These are phyloP conservation scores for Luffa acutangula DNA, from an alignment of 306 rosid genomes.

Conservation along the genomic window DNA sequence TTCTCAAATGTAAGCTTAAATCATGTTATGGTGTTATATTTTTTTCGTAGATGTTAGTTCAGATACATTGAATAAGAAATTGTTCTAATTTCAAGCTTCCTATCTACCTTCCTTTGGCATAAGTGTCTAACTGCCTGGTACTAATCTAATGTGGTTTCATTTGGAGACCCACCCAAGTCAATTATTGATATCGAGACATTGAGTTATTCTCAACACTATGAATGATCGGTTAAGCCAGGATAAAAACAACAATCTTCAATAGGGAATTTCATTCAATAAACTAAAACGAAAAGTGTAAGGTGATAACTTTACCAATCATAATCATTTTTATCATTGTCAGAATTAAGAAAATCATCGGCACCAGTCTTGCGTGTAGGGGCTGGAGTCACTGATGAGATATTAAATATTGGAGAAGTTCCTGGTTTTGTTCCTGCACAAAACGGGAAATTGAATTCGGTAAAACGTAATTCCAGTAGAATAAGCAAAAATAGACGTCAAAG, in stretches of 20 bases:
- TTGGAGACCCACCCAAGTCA: not conserved
- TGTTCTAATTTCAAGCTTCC: not conserved
- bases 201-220: not conserved
- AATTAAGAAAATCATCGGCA: conserved; percentile 57
- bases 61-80: not conserved
- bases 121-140: not conserved
- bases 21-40: not conserved
- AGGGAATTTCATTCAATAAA: not conserved
- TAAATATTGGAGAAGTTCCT: conserved; percentile 39
- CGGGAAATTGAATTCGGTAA: conserved; percentile 9
- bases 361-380: conserved; percentile 40
- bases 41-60: not conserved
- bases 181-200: not conserved
- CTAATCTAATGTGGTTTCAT: not conserved
- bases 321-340: conserved; percentile 61
- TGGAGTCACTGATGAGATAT: conserved; percentile 36
- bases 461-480: not conserved
- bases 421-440: conserved; percentile 48
- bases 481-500: not conserved
- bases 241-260: not conserved
- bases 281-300: not conserved
- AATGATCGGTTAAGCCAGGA: not conserved
- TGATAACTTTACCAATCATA: conserved; percentile 64
- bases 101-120: not conserved
- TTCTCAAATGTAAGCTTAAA: not conserved